Conservation (phyloP, 2,329 filamentous ascomycete species). For the Botryosphaeria dothidea region DNA sequence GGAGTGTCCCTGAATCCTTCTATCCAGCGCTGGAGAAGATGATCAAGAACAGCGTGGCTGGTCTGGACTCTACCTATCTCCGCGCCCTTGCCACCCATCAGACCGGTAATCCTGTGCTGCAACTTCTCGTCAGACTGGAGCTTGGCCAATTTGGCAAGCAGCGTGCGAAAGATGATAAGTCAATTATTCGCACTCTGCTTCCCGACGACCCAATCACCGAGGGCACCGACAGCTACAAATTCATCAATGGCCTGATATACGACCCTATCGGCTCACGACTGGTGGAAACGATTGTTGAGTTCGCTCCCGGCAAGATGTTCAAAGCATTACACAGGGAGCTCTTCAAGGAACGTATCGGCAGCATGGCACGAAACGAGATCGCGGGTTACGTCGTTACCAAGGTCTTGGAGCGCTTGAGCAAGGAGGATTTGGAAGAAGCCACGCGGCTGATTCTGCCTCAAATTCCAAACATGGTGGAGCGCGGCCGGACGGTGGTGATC, state of each 20-base stretch:
- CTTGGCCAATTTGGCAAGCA: constrained; percentile 71
- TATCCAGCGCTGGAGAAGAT: constrained; percentile 76
- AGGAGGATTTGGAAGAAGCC: constrained; percentile 77
- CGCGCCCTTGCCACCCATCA: constrained; percentile 84
- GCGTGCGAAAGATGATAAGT: constrained; percentile 63
- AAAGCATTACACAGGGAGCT: constrained; percentile 80
- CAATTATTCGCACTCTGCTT: constrained; percentile 74
- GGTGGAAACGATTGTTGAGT: constrained; percentile 79
- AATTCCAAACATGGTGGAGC: constrained; percentile 70
- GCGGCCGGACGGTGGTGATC: constrained; percentile 76
- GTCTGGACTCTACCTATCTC: constrained; percentile 76
- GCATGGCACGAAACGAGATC: constrained; percentile 83
- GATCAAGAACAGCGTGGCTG: constrained; percentile 72
- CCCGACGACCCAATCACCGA: constrained; percentile 77
- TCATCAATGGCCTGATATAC: constrained; percentile 85
- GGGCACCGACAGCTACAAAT: constrained; percentile 71
- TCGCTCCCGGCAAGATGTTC: constrained; percentile 85
- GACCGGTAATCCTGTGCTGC: constrained; percentile 89
- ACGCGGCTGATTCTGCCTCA: constrained; percentile 72
- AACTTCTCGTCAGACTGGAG: constrained; percentile 85
- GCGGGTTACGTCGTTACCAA: constrained; percentile 85
- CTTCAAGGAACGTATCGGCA: constrained; percentile 77
- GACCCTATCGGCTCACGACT: constrained; percentile 88
- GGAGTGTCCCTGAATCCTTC: constrained; percentile 77
- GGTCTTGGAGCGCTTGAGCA: constrained; percentile 79